Evolutionary conservation across 2,329 filamentous ascomycete genomes (phyloP), one percentile per base, ranked within the genome.

Genomic region (Trichoderma gracile): DNA sequence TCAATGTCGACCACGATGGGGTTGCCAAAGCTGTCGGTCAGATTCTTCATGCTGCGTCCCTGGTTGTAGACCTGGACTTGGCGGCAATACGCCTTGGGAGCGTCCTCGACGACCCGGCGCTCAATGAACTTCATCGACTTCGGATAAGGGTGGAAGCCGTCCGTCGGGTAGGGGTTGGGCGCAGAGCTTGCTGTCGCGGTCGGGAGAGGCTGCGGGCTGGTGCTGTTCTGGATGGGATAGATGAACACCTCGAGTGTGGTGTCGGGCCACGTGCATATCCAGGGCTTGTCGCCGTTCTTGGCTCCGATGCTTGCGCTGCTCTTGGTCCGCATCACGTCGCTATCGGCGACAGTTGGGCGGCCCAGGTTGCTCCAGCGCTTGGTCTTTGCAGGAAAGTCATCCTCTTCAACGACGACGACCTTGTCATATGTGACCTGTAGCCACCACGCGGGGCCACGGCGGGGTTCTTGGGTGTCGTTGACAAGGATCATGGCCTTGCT

Each of bases 181-280:
- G 10, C 56, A 14, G 66, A 53, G 7, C 63, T 64, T 7, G 69
- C 50, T 17, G 71, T 67, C 6, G 59, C 33, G 17, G 49, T 62
- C 9, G 59, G 49, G 2, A 25, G n/a, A 19, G 67, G 63, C 8
- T 63, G 52, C 8, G 73, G 72, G 67, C 79, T 83, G 60, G 77
- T 79, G 10, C 33, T 38, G 68, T 82, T 84, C 68, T 86, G 82
- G 25, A 76, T 74, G 1, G 83, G 78, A 67, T 86, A 87, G 46
- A 87, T 82, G 68, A 86, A 85, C 3, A 86, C 73, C 58, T 87
- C 84, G 5, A 87, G 75, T 3, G 79, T 76, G 0, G 83, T 86
- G 30, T 80, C 77, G 2, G 83, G 82, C 84, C 85, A 87, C 2
- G 77, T 81, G 70, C 85, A 87, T 23, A 87, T 78, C 85, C 85